Evolutionary conservation across 73 alveolate genomes (phyloP).

Genomic region (Paraurostyla sp.): DNA sequence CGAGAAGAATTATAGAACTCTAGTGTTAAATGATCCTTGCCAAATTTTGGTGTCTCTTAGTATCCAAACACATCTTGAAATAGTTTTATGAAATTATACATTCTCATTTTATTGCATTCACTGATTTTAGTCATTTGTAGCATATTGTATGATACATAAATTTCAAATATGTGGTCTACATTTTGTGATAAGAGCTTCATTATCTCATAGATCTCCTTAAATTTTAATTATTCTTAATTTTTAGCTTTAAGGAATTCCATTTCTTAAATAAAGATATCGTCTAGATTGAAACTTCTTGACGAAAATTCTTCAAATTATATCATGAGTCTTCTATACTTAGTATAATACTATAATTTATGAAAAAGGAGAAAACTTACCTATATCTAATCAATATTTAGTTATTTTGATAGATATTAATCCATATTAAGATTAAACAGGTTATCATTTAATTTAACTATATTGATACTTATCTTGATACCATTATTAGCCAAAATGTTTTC

Average conservation of each 20-base stretch:
- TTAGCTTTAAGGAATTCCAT: background rate
- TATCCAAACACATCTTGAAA: background rate
- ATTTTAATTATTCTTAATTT: background rate
- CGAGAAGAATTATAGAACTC: conserved; percentile 29
- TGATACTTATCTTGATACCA: background rate
- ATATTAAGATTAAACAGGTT: background rate
- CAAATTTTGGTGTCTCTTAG: conserved; percentile 18
- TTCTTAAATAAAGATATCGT: background rate
- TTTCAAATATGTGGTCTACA: background rate
- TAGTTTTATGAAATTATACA: background rate
- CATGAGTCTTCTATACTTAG: background rate
- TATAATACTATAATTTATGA: background rate
- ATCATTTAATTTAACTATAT: background rate
- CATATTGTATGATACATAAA: background rate
- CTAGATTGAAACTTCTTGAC: background rate
- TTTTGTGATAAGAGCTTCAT: background rate
- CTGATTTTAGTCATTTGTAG: conserved; percentile 11
- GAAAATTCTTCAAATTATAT: conserved; percentile 30
- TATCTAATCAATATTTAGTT: conserved; percentile 20
- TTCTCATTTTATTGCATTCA: conserved; percentile 32
- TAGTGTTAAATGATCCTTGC: conserved; percentile 5
- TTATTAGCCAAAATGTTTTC: background rate
- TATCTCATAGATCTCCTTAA: background rate
- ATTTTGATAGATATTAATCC: conserved; percentile 13
- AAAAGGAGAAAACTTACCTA: too few species aligned